These are phyloP conservation scores for Singerocomus rubriflavus DNA, from an alignment of 1,284 basidiomycete species.

Conservation along the genomic window DNA sequence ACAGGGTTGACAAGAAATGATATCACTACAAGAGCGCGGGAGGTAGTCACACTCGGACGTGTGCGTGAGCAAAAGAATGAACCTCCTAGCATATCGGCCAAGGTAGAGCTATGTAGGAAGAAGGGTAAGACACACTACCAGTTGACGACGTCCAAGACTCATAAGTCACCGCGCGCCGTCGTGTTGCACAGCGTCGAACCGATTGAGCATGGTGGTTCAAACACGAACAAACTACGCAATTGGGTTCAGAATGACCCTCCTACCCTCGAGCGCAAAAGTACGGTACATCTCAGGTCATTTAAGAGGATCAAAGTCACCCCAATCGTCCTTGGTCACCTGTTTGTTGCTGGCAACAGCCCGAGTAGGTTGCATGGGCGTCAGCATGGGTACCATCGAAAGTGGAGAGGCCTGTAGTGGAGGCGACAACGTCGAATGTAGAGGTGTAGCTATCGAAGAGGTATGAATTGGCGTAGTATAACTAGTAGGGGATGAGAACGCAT, in stretches of 20 bases:
- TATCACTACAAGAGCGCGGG: constrained; percentile 12
- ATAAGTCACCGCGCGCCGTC: constrained; percentile 5
- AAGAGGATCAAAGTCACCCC: constrained; percentile 77
- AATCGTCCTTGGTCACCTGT: constrained; percentile 55
- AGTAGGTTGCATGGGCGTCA: constrained; percentile 53
- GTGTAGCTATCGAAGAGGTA: constrained; percentile 18
- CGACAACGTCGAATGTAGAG: constrained; percentile 31
- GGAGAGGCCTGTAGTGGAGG: constrained; percentile 38
- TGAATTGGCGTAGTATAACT: constrained; percentile 18
- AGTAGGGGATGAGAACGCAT: constrained; percentile 9
- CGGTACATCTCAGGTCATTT: constrained; percentile 20
- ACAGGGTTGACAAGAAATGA: constrained; percentile 25
- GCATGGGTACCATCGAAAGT: constrained; percentile 47
- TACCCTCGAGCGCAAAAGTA: constrained; percentile 1
- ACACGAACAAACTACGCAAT: constrained; percentile 23
- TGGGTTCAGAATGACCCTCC: too few species aligned
- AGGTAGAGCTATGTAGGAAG: background rate
- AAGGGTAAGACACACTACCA: background rate
- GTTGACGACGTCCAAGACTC: constrained; percentile 2
- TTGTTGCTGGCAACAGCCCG: constrained; percentile 45
- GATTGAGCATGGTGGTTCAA: constrained; percentile 16
- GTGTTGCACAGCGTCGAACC: background rate
- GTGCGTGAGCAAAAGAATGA: background rate
- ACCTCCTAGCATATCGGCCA: constrained; percentile 13
- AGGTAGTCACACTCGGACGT: background rate